phyloP scores from a whole-genome alignment of 805 yeast species.

The Starmerella bombicola region DNA sequence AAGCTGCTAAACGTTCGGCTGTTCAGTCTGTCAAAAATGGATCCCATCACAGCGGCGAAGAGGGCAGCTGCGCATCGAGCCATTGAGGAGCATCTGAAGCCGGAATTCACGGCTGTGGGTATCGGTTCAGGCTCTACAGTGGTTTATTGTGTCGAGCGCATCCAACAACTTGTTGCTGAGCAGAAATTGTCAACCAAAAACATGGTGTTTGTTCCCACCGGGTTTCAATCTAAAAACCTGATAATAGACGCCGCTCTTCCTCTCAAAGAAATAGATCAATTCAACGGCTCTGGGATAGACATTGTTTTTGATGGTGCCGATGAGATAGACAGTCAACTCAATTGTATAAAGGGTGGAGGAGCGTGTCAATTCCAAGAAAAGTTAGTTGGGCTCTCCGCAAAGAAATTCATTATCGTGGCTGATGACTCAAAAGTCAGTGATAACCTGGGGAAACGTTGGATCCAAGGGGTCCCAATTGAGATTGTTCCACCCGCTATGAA shows the following conservation, averaged over 20 bases:
- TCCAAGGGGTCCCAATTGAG: slow-evolving; percentile 87
- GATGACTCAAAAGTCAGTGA: slow-evolving; percentile 77
- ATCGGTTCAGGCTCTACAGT: slow-evolving; percentile 97
- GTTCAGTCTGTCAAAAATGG: background rate
- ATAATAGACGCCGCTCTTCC: slow-evolving; percentile 68
- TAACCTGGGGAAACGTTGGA: slow-evolving; percentile 69
- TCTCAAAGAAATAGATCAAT: slow-evolving; percentile 74
- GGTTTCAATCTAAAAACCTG: slow-evolving; percentile 83
- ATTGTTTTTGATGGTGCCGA: slow-evolving; percentile 98
- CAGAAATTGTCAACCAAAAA: slow-evolving; percentile 33
- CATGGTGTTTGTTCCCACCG: slow-evolving; percentile 84
- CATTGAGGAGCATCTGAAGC: slow-evolving; percentile 72
- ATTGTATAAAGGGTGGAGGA: slow-evolving; percentile 96
- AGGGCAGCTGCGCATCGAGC: slow-evolving; percentile 83
- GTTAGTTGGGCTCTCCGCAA: slow-evolving; percentile 71
- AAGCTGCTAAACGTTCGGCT: background rate
- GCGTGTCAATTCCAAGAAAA: slow-evolving; percentile 96
- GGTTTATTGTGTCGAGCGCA: slow-evolving; percentile 89
- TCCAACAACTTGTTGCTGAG: slow-evolving; percentile 47
- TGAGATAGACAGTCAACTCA: slow-evolving; percentile 71
- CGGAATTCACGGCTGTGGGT: slow-evolving; percentile 63
- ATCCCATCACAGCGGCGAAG: slow-evolving; percentile 32
- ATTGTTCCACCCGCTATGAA: slow-evolving; percentile 81
- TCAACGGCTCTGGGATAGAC: slow-evolving; percentile 51
- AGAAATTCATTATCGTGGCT: slow-evolving; percentile 74